These are phyloP conservation scores for Tetrapisispora iriomotensis DNA, from an alignment of 805 yeast species.

Conservation along the genomic window DNA sequence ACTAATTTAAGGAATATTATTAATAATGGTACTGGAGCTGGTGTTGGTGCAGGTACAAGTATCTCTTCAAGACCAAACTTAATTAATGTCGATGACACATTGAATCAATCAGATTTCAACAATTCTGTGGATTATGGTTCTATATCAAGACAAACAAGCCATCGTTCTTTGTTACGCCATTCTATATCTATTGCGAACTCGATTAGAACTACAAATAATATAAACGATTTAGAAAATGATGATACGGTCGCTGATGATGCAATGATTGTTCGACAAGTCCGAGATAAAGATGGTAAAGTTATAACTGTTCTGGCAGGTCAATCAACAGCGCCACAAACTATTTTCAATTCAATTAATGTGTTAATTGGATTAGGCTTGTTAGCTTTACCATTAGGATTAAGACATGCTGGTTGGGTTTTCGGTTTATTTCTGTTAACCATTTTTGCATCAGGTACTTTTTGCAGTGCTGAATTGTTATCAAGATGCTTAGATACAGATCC, in stretches of 20 bases:
- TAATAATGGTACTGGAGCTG: conserved; percentile 9
- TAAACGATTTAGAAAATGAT: conserved; percentile 17
- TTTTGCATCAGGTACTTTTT: conserved; percentile 61
- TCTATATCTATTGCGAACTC: conserved; percentile 34
- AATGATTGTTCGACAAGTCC: conserved; percentile 50
- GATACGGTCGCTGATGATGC: conserved; percentile 38
- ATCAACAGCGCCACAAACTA: conserved; percentile 69
- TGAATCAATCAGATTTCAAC: neutral
- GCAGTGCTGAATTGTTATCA: conserved; percentile 68
- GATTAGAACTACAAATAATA: conserved; percentile 3
- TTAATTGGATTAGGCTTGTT: conserved; percentile 68
- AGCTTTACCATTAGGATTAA: conserved; percentile 62
- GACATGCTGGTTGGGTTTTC: conserved; percentile 58
- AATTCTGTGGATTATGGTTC: conserved; percentile 7
- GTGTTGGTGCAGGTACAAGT: too few species aligned
- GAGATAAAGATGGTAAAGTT: conserved; percentile 58
- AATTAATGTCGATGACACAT: conserved; percentile 12
- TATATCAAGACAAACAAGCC: conserved; percentile 5
- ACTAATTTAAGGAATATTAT: conserved; percentile 8
- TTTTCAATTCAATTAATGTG: conserved; percentile 69
- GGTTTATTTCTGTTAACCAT: conserved; percentile 50
- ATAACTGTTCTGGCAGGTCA: conserved; percentile 71
- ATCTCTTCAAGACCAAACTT: conserved; percentile 18
- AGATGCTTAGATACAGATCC: conserved; percentile 72
- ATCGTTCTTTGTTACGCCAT: conserved; percentile 25